Evolutionary conservation across 2,329 filamentous ascomycete genomes (phyloP).

Genomic region (Fusarium transvaalense): DNA sequence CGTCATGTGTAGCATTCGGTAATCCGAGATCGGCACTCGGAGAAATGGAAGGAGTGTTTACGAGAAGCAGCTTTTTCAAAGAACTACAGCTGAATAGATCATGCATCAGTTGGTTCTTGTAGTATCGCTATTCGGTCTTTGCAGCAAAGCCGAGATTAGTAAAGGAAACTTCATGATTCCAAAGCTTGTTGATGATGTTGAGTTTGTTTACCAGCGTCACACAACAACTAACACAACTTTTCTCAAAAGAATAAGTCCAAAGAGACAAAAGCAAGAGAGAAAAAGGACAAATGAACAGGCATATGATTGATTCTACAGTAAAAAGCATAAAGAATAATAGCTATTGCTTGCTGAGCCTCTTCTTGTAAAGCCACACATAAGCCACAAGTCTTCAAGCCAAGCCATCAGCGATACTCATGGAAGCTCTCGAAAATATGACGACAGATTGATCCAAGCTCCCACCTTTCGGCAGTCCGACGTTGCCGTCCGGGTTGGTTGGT

Average conservation of each 20-base stretch:
- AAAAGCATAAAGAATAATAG: not conserved
- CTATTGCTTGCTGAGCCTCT: not conserved
- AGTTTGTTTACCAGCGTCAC: not conserved
- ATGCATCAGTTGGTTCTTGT: not conserved
- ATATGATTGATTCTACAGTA: not conserved
- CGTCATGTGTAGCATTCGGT: slow-evolving; percentile 18
- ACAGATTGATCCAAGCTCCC: slow-evolving; percentile 45
- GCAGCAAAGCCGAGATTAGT: slow-evolving; percentile 11
- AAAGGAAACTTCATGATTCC: slow-evolving; percentile 16
- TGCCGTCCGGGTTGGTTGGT: no score
- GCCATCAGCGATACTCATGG: slow-evolving; percentile 22
- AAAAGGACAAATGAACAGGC: not conserved
- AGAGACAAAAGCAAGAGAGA: fast-evolving
- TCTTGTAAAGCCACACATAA: not conserved
- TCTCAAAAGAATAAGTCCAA: not conserved
- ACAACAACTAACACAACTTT: not conserved
- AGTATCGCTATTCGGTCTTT: slow-evolving; percentile 25
- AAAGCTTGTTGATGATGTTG: not conserved
- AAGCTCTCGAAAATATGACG: slow-evolving; percentile 47
- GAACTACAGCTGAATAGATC: not conserved
- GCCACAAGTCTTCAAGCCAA: slow-evolving; percentile 17
- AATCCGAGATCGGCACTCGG: slow-evolving; percentile 36
- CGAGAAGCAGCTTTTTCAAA: slow-evolving; percentile 8
- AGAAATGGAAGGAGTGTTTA: slow-evolving; percentile 1
- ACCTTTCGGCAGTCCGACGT: slow-evolving; percentile 48